phyloP scores from a whole-genome alignment of 2,329 filamentous ascomycete genomes.

The Metarhizium album region DNA sequence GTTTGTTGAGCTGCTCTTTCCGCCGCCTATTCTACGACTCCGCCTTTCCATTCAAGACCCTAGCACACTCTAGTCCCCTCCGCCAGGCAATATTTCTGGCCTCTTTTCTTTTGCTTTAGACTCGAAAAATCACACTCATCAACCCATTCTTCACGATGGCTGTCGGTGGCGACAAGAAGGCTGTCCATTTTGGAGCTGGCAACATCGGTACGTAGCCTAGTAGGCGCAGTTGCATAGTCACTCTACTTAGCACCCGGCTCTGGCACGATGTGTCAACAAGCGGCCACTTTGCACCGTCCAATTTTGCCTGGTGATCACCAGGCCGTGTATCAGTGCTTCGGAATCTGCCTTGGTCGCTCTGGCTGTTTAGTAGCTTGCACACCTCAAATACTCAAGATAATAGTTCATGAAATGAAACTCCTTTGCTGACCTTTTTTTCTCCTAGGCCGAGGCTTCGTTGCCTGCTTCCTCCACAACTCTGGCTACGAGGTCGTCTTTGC shows the following conservation, averaged over 20 bases:
- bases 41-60: background rate
- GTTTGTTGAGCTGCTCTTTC: background rate
- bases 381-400: background rate
- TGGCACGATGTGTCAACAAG: background rate
- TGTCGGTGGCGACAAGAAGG: constrained; percentile 40
- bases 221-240: background rate
- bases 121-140: background rate
- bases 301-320: background rate
- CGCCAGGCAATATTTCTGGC: background rate
- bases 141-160: constrained; percentile 27
- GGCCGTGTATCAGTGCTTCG: background rate
- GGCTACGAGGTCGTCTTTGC: constrained; percentile 95
- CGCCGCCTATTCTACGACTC: no score
- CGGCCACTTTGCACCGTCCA: background rate
- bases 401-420: background rate
- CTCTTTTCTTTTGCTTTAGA: background rate
- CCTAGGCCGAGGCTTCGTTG: constrained; percentile 65
- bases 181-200: constrained; percentile 76
- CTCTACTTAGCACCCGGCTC: no score
- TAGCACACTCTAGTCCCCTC: background rate
- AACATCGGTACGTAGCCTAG: constrained; percentile 54
- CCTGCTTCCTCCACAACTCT: constrained; percentile 86
- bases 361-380: no score
- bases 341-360: no score
- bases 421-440: constrained; percentile 6